phyloP scores from a whole-genome alignment of 768 basidiomycete genomes.

The Chalciporus chontae region DNA sequence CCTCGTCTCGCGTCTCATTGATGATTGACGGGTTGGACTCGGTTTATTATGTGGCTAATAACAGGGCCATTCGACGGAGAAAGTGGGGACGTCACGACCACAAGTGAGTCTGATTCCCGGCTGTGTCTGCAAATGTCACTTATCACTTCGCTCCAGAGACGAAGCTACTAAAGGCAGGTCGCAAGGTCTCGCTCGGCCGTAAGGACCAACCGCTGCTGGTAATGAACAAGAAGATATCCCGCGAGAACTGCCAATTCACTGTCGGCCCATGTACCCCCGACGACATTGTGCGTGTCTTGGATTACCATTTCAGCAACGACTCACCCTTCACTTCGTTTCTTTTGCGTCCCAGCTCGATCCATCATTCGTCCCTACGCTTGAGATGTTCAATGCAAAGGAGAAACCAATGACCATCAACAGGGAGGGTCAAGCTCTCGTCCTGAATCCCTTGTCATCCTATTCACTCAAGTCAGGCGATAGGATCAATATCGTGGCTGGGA shows the following conservation, averaged over 20 bases:
- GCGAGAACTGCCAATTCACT: constrained; percentile 53
- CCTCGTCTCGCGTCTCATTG: not conserved
- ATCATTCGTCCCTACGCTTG: constrained; percentile 43
- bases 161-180: constrained; percentile 63
- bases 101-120: constrained; percentile 35
- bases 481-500: constrained; percentile 42
- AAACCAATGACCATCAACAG: constrained; percentile 45
- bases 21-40: not conserved
- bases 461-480: constrained; percentile 54
- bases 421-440: constrained; percentile 25
- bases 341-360: constrained; percentile 53
- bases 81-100: constrained; percentile 32
- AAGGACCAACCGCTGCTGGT: constrained; percentile 51
- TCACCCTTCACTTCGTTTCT: not conserved
- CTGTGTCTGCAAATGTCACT: constrained; percentile 22
- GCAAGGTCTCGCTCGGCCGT: constrained; percentile 53
- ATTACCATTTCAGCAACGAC: not conserved
- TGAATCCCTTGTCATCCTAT: constrained; percentile 37
- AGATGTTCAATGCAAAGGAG: constrained; percentile 45
- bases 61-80: constrained; percentile 51
- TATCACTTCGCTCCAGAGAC: constrained; percentile 30
- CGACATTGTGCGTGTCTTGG: constrained; percentile 49
- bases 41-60: constrained; percentile 47
- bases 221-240: constrained; percentile 62
- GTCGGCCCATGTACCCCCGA: constrained; percentile 51